Evolutionary conservation across 1,284 basidiomycete genomes (phyloP), one percentile per base, ranked within the genome.

Genomic region (Apiotrichum montevideense): DNA sequence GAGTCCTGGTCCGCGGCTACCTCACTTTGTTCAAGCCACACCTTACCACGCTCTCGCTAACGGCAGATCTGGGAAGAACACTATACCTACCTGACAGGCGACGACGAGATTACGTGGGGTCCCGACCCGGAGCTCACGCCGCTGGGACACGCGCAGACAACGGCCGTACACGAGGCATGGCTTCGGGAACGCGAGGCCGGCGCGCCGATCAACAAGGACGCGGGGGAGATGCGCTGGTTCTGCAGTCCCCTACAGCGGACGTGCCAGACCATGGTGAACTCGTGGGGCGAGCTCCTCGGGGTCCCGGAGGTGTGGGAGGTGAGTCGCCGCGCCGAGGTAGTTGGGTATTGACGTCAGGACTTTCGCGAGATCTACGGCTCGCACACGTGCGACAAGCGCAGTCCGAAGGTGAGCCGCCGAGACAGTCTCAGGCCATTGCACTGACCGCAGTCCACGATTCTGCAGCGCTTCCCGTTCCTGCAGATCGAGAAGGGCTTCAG

Each of bases 41-140:
- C 15, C 21, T 13, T 50, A 29, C 35, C 46, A 41, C 10, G 13
- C 34, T 15, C 45, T 33, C 37, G 37, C 37, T 39, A 39, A 39
- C 13, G 37, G 7, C 58, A 79, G 78, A 59, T 60, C 53, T 79
- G 78, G 78, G 74, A 79, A 59, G 63, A 69, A 46, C 74, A 87
- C 64, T 92, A 85, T 85, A 82, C 87, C 0, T 84, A 82, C 65
- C 68, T 86, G 21, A 77, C 86, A 47, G 84, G 84, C 0, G 87
- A 94, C 64, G 86, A 79, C 10, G 81, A 86, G 54, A 77, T 90
- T 9, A 79, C 78, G 1, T 92, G 90, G 89, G 89, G 88, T 37
- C 88, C 90, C 13, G 90, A 93, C 70, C 83, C 90, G 0, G 79
- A 81, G 35, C 81, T 93, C 33, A 92, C 90, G 0, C 71, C 79